These are phyloP conservation scores for Trichoderma hamatum DNA, from an alignment of 2,329 filamentous ascomycete species.

Conservation along the genomic window DNA sequence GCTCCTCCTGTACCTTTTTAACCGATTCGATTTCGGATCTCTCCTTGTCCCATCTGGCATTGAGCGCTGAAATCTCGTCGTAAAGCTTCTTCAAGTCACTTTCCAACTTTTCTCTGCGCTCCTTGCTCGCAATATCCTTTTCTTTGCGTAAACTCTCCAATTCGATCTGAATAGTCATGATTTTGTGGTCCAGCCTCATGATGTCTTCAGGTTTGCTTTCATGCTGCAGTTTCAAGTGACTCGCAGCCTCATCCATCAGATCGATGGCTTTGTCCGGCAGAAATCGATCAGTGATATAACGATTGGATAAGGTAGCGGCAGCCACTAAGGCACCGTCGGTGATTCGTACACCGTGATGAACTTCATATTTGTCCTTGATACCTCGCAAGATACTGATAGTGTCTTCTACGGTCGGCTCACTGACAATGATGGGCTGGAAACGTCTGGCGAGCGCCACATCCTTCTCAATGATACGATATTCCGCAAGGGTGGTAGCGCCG, in stretches of 20 bases:
- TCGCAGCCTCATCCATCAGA: constrained; percentile 92
- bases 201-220: constrained; percentile 97
- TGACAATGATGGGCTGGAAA: constrained; percentile 94
- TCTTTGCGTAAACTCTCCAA: constrained; percentile 93
- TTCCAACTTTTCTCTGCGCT: constrained; percentile 85
- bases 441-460: constrained; percentile 89
- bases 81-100: constrained; percentile 74
- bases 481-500: constrained; percentile 88
- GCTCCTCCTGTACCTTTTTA: constrained; percentile 84
- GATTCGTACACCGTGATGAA: constrained; percentile 94
- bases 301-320: constrained; percentile 88
- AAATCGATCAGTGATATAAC: constrained; percentile 95
- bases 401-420: constrained; percentile 85
- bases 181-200: constrained; percentile 86
- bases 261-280: constrained; percentile 97
- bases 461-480: constrained; percentile 94
- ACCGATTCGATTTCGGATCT: constrained; percentile 81
- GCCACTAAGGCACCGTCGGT: constrained; percentile 91
- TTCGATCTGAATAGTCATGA: constrained; percentile 97
- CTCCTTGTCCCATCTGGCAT: constrained; percentile 87
- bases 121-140: constrained; percentile 84
- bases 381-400: constrained; percentile 94
- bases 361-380: constrained; percentile 97
- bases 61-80: constrained; percentile 74
- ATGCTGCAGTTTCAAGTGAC: constrained; percentile 85